These are phyloP conservation scores for Xenoacremonium recifei DNA, from an alignment of 2,329 filamentous ascomycete species.

Conservation along the genomic window DNA sequence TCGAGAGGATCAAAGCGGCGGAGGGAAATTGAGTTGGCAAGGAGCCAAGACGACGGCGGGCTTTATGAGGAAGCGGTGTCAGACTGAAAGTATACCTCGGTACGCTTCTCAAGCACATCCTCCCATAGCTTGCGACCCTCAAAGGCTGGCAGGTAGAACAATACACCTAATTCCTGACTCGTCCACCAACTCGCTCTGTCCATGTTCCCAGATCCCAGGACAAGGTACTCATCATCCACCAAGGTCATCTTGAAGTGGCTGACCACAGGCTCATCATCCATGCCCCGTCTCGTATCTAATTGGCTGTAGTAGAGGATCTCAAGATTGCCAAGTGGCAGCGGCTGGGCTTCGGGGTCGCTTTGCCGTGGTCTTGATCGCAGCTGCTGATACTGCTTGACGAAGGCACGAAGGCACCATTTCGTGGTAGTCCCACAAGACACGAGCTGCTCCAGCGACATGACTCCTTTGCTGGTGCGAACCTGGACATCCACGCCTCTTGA, in stretches of 20 bases:
- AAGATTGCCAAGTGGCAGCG: slow-evolving; percentile 45
- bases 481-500: slow-evolving; percentile 64
- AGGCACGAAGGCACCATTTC: slow-evolving; percentile 56
- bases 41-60: too few relatives aligned
- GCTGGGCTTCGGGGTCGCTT: slow-evolving; percentile 42
- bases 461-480: slow-evolving; percentile 63
- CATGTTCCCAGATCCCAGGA: slow-evolving; percentile 80
- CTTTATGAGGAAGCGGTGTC: not conserved
- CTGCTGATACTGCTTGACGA: slow-evolving; percentile 55
- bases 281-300: slow-evolving; percentile 27
- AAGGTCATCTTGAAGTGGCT: slow-evolving; percentile 77
- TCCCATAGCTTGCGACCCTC: slow-evolving; percentile 38
- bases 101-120: slow-evolving; percentile 34
- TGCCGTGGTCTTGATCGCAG: slow-evolving; percentile 17
- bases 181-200: slow-evolving; percentile 86
- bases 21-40: too few relatives aligned
- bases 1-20: slow-evolving; percentile 51
- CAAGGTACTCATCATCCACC: slow-evolving; percentile 64
- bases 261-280: slow-evolving; percentile 61
- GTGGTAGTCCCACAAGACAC: slow-evolving; percentile 76
- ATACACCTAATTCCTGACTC: slow-evolving; percentile 76
- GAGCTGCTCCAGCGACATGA: slow-evolving; percentile 82
- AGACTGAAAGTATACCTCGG: slow-evolving; percentile 32
- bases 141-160: slow-evolving; percentile 47
- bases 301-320: slow-evolving; percentile 58